phyloP scores from a whole-genome alignment of 352 stramenopile species.

The Saprolegnia diclina region DNA sequence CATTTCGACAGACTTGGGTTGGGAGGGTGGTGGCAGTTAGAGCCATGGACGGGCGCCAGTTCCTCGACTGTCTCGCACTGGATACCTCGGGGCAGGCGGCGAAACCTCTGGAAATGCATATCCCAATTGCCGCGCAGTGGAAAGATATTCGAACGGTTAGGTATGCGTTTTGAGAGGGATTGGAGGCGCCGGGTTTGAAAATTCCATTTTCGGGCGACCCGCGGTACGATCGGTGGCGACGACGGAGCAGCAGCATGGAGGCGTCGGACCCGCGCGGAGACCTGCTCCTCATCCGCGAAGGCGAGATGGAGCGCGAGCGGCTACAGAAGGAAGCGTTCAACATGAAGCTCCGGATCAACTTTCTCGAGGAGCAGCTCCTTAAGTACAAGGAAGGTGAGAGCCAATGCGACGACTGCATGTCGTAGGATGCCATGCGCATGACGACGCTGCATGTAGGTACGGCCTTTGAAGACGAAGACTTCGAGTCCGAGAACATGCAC shows the following conservation, averaged over 20 bases:
- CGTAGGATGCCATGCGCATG: neutral
- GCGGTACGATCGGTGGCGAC: neutral
- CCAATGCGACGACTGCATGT: neutral
- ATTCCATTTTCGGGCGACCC: neutral
- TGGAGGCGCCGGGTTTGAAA: neutral
- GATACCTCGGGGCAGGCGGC: no score
- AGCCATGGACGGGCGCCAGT: neutral
- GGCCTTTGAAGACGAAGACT: constrained; percentile 50
- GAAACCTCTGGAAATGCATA: no score
- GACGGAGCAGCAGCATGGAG: constrained; percentile 10
- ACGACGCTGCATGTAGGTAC: constrained; percentile 28
- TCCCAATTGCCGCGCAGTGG: no score
- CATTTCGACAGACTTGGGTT: no score
- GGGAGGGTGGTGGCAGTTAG: neutral
- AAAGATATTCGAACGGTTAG: neutral
- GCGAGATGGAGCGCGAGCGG: constrained; percentile 37
- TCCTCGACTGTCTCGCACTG: no score
- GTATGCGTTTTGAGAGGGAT: neutral
- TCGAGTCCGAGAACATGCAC: constrained; percentile 57
- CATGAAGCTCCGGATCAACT: constrained; percentile 56
- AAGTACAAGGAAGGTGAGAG: constrained; percentile 44
- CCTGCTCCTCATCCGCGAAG: constrained; percentile 22
- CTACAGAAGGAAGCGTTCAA: constrained; percentile 74
- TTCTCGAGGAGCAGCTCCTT: constrained; percentile 59
- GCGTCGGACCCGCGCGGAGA: constrained; percentile 11